Base-by-base conservation (phyloP, 805 yeast species). In the Cyberlindnera saturnus region DNA sequence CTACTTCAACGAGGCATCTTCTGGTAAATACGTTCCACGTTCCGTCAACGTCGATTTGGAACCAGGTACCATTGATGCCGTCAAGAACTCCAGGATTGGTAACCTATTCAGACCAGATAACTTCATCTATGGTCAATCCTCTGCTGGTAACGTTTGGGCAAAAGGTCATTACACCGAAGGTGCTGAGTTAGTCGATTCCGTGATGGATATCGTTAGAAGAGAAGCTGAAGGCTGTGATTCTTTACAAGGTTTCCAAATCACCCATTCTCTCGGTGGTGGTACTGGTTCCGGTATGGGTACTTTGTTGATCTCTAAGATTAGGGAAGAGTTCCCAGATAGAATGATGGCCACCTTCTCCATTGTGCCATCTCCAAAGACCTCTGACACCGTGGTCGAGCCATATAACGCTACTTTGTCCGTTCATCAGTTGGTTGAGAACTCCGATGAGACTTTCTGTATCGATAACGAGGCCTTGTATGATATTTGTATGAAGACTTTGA, bases 131-230 rank as follows among this genome's bases (percentile, higher is more conserved):
- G 99, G 99, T 65, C 93, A 93, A 67, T 97, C 95, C 67, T 98
- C 95, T 64, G 99, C 99, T 28, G 97, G 98, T 56, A 91, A 93
- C 69, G 93, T 91, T 71, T 91, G 88, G 71, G 99, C 98, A 40
- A 87, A 97, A 72, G 99, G 99, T 61, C 97, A 93, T 69, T 93
- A 90, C 75, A 91, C 99, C 29, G 90, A 89, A 43, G 99, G 99
- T 53, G 87, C 95, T 71, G 96, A 89, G 66, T 71, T 93, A 56
- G 77, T 91, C 56, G 99, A 93, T 64, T 96, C 88, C 55, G 86
- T 90, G 47, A 79, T 89, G 71, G 98, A 91, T 68, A 85, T 96
- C 65, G 79, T 93, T 48, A 87, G 98, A 75, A 89, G 91, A 67
- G 89, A 90, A 79, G 75, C 93, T 26, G 99, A 91, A 69, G 95